Base-by-base conservation (phyloP, 257 asterid species). In the Gentiana straminea region DNA sequence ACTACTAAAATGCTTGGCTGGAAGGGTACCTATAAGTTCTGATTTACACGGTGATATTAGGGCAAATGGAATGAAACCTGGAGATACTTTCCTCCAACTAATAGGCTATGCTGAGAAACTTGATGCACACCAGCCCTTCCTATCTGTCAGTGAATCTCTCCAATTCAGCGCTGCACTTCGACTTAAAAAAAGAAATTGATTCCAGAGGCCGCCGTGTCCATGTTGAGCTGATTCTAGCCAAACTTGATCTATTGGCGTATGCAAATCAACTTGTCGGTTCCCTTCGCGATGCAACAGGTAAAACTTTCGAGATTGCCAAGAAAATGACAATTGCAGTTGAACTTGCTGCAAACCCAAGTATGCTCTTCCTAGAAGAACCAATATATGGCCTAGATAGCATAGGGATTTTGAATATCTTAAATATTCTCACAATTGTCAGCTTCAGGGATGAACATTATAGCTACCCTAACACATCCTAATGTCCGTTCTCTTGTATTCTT, bases 331-430 rank as follows among this genome's bases (percentile, higher is more conserved):
- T 60, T 50, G 64, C 51, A 13, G 49, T 60, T 13, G 64, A 60
- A 49, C 64, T 60, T 24, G 64, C 64, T 38, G 56, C 64, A 15
- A 60, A 60, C 49, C 64, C 64, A 60, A 60, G 64, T 60, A 60
- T 60, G 24, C 64, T 60, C 46, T 60, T 49, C 47, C 64, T 59
- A 38, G 55, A 59, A 48, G 63, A 59, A 47, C 63, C 64, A 35
- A 5, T 60, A 35, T 15, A 49, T 36, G 64, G 64, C 36, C 41
- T 60, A 51, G 37, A 60, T 50, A 15, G 50, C 32, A 50, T 56
- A 60, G 64, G 64, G 46, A 49, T 36, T 52, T 60, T 33, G 57
- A 49, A 38, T 37, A 49, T 60, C n/a, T 49, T 60, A 13, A 11
- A 24, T 15, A 49, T 10, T 60, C 56, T 37, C 55, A 24, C 49